phyloP scores from a whole-genome alignment of 345 rosid genomes.

The Camelina laxa region DNA sequence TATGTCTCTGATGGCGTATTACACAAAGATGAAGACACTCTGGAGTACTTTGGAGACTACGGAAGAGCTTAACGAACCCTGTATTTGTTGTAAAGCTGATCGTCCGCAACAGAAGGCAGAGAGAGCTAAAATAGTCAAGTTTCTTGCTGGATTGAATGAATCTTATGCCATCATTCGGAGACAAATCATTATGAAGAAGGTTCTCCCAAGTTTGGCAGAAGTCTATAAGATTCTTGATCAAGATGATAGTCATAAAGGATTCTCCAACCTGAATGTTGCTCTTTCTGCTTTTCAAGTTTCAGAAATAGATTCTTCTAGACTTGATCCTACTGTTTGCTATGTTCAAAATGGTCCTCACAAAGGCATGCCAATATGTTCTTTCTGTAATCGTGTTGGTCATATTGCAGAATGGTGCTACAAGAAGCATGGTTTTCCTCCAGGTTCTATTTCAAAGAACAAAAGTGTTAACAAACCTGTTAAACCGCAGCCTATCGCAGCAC shows the following conservation, averaged over 20 bases:
- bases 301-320: fast-evolving
- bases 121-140: too few species aligned
- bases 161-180: background rate
- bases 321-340: too few species aligned
- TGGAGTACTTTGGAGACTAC: too few species aligned
- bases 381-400: background rate
- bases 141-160: too few species aligned
- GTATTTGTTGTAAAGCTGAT: too few species aligned
- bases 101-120: too few species aligned
- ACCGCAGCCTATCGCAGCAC: fast-evolving
- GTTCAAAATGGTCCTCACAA: background rate
- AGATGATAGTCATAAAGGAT: too few species aligned
- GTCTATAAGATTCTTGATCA: background rate
- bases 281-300: background rate
- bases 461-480: too few species aligned
- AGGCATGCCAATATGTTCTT: background rate
- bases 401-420: background rate
- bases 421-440: background rate
- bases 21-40: background rate
- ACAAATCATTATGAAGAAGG: background rate
- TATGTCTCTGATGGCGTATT: background rate
- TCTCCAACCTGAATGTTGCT: too few species aligned
- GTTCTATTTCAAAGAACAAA: too few species aligned
- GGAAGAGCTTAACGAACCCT: too few species aligned
- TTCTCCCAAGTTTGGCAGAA: background rate